Conservation (phyloP, 306 rosid species). For the Quillaja saponaria region DNA sequence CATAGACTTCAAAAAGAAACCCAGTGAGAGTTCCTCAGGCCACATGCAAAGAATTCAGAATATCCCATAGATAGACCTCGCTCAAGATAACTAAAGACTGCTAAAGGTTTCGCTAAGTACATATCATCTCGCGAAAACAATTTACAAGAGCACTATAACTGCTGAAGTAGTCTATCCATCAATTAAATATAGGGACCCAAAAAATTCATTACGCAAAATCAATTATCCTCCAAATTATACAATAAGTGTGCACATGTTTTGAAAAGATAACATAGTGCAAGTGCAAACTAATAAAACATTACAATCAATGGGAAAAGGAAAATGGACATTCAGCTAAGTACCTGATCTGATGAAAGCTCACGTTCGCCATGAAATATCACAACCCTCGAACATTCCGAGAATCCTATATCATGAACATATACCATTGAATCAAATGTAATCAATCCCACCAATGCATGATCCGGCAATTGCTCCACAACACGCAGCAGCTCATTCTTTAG, state of each 20-base stretch:
- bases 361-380: constrained; percentile 60
- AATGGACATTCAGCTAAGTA: constrained; percentile 14
- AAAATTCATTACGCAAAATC: too few relatives aligned
- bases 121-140: too few relatives aligned
- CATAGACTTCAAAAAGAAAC: neutral
- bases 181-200: neutral
- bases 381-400: constrained; percentile 60
- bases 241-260: neutral
- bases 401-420: constrained; percentile 61
- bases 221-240: too few relatives aligned
- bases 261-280: neutral
- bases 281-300: neutral
- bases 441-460: constrained; percentile 59
- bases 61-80: neutral
- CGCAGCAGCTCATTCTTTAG: constrained; percentile 68
- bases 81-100: neutral
- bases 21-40: too few relatives aligned
- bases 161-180: neutral
- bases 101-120: neutral
- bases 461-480: constrained; percentile 61
- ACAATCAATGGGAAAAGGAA: too few relatives aligned
- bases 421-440: constrained; percentile 82
- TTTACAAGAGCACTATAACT: neutral
- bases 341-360: constrained; percentile 67
- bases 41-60: neutral